Conservation (phyloP, 176 grass and related monocot species). For the Aechmea fasciata region DNA sequence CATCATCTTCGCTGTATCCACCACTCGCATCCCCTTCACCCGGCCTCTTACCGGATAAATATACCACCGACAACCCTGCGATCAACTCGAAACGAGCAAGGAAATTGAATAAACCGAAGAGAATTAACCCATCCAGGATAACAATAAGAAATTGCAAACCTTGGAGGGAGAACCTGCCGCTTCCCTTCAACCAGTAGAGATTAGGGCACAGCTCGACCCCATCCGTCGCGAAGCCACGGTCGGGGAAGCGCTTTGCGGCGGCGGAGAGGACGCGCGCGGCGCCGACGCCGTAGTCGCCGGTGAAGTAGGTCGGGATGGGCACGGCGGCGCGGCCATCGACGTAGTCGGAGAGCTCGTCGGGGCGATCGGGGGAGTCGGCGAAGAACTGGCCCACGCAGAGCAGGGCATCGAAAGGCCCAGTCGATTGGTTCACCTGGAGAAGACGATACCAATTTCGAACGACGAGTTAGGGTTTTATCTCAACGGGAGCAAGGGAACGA, state of each 20-base stretch:
- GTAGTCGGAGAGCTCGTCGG: slow-evolving; percentile 54
- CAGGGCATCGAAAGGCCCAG: slow-evolving; percentile 75
- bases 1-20: slow-evolving; percentile 62
- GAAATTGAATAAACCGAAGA: background rate
- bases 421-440: slow-evolving; percentile 72
- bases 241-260: slow-evolving; percentile 18
- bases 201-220: slow-evolving; percentile 76
- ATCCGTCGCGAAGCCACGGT: slow-evolving; percentile 37
- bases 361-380: slow-evolving; percentile 24
- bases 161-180: slow-evolving; percentile 61
- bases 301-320: slow-evolving; percentile 92
- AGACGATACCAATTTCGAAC: background rate
- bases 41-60: slow-evolving; percentile 56
- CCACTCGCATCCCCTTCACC: slow-evolving; percentile 29
- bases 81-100: background rate
- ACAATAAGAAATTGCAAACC: slow-evolving; percentile 24
- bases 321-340: slow-evolving; percentile 60
- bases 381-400: slow-evolving; percentile 93
- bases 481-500: background rate
- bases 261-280: slow-evolving; percentile 48
- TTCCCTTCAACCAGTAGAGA: slow-evolving; percentile 90
- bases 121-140: background rate
- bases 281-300: slow-evolving; percentile 57
- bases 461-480: slow-evolving; percentile 9
- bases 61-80: slow-evolving; percentile 66